Conservation (phyloP, 179 eudicot genomes). For the Heliamphora pulchella region DNA sequence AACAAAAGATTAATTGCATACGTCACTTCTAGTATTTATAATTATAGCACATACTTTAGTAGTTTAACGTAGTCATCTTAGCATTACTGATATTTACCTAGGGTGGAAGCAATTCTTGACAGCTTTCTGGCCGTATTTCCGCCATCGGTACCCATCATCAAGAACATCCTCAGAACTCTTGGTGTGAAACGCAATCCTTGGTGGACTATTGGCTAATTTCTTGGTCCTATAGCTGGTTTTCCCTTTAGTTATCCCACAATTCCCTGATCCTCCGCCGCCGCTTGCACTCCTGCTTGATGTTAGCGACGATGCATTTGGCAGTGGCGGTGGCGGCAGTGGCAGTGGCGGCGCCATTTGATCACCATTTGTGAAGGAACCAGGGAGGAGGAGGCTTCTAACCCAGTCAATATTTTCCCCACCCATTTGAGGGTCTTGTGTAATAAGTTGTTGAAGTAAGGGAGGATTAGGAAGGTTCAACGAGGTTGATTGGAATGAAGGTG, state of each 20-base stretch:
- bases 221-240: slow-evolving; percentile 36
- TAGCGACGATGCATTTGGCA: slow-evolving; percentile 2
- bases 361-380: slow-evolving; percentile 16
- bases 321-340: too few relatives aligned
- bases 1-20: too few relatives aligned
- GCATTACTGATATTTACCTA: slow-evolving; percentile 35
- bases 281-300: neutral
- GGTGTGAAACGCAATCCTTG: slow-evolving; percentile 81
- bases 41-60: too few relatives aligned
- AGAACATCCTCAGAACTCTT: slow-evolving; percentile 74
- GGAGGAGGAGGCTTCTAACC: slow-evolving; percentile 38
- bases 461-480: slow-evolving; percentile 11
- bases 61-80: too few relatives aligned
- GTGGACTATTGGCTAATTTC: slow-evolving; percentile 43
- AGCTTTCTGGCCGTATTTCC: slow-evolving; percentile 86
- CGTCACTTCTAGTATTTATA: too few relatives aligned
- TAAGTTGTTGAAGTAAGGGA: slow-evolving; percentile 12
- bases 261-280: slow-evolving; percentile 14
- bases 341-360: too few relatives aligned
- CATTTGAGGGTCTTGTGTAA: slow-evolving; percentile 24
- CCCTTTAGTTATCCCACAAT: slow-evolving; percentile 15
- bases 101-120: slow-evolving; percentile 77
- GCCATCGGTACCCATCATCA: slow-evolving; percentile 86
- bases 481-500: slow-evolving; percentile 10
- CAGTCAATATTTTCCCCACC: slow-evolving; percentile 46